Conservation (phyloP, 75 land plant genomes). For the Ceratopteris richardii region DNA sequence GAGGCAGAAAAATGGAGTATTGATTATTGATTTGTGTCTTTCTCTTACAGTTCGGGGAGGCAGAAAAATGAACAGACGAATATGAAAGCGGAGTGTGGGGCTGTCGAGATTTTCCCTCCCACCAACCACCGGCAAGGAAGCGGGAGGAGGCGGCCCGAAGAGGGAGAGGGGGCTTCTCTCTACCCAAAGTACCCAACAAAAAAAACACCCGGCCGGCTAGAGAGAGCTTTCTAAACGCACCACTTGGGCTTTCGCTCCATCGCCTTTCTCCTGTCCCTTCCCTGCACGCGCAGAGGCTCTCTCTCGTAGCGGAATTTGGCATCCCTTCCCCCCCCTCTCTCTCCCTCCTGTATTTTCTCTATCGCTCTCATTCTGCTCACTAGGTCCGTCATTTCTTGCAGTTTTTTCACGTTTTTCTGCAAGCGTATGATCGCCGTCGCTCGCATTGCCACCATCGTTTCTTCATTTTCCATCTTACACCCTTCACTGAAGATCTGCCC, state of each 20-base stretch:
- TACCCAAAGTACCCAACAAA: not conserved
- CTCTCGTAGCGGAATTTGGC: no score
- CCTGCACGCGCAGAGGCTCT: no score
- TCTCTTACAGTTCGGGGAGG: no score
- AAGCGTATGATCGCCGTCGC: no score
- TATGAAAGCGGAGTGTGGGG: no score
- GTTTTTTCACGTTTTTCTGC: no score
- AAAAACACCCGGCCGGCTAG: not conserved
- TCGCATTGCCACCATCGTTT: no score
- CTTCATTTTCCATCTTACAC: not conserved
- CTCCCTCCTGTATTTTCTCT: not conserved
- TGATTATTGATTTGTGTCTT: no score
- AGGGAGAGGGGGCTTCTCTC: not conserved
- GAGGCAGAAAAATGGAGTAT: no score
- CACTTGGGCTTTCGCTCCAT: not conserved
- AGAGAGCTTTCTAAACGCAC: not conserved
- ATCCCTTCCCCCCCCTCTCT: constrained; percentile 1
- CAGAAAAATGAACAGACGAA: no score
- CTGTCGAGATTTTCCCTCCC: constrained; percentile 1
- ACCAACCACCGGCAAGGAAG: constrained; percentile 3
- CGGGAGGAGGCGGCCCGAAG: not conserved
- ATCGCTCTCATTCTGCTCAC: not conserved
- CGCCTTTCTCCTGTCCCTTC: not conserved
- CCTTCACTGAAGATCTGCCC: not conserved
- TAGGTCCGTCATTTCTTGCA: not conserved